Base-by-base conservation (phyloP, 2,329 filamentous ascomycete genomes). In the Talaromyces sp. region DNA sequence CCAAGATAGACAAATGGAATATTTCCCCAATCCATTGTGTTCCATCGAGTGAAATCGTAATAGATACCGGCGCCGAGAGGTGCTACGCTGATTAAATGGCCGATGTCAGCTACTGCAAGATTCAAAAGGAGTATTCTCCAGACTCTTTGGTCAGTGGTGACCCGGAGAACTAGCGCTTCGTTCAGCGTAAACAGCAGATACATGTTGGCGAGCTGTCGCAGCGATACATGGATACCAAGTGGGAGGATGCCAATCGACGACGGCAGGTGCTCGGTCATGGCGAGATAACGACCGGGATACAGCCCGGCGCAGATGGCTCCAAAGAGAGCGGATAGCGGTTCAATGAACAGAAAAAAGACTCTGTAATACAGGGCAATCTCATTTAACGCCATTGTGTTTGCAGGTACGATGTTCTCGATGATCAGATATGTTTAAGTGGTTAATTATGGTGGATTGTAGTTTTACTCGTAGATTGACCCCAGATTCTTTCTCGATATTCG, bases 121-220 rank as follows among this genome's bases (percentile, higher is more conserved):
- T 85, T 87, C 54, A 89, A 78, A 4, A 93, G 80, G 31, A 93
- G 81, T 1, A 85, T 82, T 69, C 80, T 83, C 91, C 91, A 94
- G 65, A 94, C 90, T 27, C 82, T 81, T 39, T 89, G 73, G 78
- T 93, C 88, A 59, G 80, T 79, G 7, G 90, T 91, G 16, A 85
- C 83, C 49, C 91, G 87, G 68, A 94, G 83, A 13, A 94, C 88
- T 27, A 92, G 78, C 1, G 89, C 90, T 78, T 95, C 90, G 78
- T 90, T 92, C 72, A 94, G 78, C 63, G 89, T 87, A 76, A 93
- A 91, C 65, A 91, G 85, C 45, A 93, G 76, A 78, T 93, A 94
- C 68, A 93, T 81, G 76, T 92, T 93, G 50, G 89, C 89, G 37
- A 94, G 84, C 78, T 94, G 91, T 19, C 87, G 87, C 71, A 93